Conservation (phyloP, 2,329 filamentous ascomycete genomes). For the Trichoderma gracile region DNA sequence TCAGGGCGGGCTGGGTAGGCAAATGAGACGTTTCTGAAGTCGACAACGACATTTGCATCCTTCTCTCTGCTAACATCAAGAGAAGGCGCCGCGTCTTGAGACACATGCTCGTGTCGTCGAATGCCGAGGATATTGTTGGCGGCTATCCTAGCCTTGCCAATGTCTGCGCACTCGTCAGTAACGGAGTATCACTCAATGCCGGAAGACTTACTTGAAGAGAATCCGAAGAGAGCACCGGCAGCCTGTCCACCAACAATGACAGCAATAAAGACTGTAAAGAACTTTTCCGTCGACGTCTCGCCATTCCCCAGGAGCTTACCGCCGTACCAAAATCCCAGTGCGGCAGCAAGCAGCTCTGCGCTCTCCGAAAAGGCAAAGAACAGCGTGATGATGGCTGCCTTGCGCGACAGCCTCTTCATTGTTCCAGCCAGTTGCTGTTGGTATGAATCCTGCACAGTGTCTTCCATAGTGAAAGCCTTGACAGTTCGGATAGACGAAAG, state of each 20-base stretch:
- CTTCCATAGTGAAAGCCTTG: conserved; percentile 60
- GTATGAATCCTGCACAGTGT: conserved; percentile 49
- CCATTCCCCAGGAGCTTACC: conserved; percentile 32
- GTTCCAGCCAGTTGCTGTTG: conserved; percentile 35
- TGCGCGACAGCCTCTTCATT: conserved; percentile 2
- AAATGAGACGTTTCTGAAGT: conserved; percentile 18
- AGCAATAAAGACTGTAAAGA: conserved; percentile 46
- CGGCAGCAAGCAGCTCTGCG: conserved; percentile 33
- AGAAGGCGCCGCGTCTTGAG: neutral
- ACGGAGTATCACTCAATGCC: neutral
- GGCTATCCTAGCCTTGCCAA: conserved; percentile 13
- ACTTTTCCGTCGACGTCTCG: conserved; percentile 43
- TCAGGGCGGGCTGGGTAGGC: conserved; percentile 10
- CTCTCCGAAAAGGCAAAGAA: conserved; percentile 18
- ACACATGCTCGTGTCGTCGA: neutral
- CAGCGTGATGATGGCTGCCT: neutral
- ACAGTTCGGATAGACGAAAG: conserved; percentile 66
- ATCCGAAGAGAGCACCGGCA: conserved; percentile 27
- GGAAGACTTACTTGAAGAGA: conserved; percentile 19
- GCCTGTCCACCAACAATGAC: conserved; percentile 40
- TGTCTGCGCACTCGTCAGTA: conserved; percentile 11
- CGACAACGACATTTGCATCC: conserved; percentile 4
- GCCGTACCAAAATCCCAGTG: conserved; percentile 29
- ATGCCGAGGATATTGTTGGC: conserved; percentile 11
- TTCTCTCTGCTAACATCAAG: neutral